A percentile compares a stretch with the other conserved stretches of the same genome.
phyloP scores from a whole-genome alignment of 2,329 filamentous ascomycete genomes.

The Ophiostoma australiae region DNA sequence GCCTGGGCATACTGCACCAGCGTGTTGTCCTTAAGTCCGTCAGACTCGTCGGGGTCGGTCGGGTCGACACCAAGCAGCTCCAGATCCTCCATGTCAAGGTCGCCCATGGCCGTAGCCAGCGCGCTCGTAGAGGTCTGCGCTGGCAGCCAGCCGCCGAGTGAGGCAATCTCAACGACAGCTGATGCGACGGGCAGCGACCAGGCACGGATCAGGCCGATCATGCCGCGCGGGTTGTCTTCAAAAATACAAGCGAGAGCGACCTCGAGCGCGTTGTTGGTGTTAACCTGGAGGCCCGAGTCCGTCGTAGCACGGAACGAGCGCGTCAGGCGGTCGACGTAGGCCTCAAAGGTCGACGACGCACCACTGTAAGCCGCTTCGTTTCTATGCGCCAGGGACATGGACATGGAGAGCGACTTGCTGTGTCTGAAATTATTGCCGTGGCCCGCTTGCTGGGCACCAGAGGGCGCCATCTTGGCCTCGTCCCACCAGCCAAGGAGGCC shows the following conservation, averaged over 20 bases:
- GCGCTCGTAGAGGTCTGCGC: constrained; percentile 48
- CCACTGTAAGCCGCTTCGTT: constrained; percentile 37
- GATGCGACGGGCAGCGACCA: constrained; percentile 79
- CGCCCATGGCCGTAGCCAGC: constrained; percentile 47
- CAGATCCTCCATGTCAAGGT: constrained; percentile 76
- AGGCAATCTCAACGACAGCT: constrained; percentile 76
- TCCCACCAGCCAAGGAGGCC: constrained; percentile 90
- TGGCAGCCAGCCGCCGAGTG: constrained; percentile 77
- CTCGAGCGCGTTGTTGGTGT: constrained; percentile 69
- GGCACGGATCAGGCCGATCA: constrained; percentile 65
- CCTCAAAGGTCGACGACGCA: constrained; percentile 50
- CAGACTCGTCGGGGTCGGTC: constrained; percentile 53
- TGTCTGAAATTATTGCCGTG: constrained; percentile 24
- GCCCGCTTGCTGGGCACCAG: constrained; percentile 38
- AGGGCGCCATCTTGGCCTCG: constrained; percentile 40
- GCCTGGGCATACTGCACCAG: constrained; percentile 70
- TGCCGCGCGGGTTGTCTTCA: constrained; percentile 73
- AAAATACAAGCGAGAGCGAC: constrained; percentile 77
- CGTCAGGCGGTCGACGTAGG: constrained; percentile 69
- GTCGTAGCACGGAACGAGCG: constrained; percentile 65
- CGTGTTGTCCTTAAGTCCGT: constrained; percentile 72
- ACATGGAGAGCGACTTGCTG: constrained; percentile 21
- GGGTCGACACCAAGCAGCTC: constrained; percentile 69
- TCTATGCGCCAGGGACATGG: constrained; percentile 16
- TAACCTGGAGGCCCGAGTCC: constrained; percentile 68